A percentile compares a stretch with the other conserved stretches of the same genome.
Conservation (phyloP, 202 grass and related monocot genomes). For the Setaria viridis region DNA sequence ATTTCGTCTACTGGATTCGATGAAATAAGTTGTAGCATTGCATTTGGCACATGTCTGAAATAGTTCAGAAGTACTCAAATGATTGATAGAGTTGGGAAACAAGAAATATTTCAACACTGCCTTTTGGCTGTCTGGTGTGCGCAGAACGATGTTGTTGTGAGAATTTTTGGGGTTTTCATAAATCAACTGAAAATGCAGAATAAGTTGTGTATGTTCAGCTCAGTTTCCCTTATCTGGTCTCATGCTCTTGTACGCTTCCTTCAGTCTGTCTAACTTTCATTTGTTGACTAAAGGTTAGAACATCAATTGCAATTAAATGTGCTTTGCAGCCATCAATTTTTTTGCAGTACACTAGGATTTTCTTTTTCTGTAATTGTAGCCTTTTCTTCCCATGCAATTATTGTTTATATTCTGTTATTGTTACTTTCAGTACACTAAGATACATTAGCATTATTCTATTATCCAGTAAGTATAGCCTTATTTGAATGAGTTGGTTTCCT, state of each 20-base stretch:
- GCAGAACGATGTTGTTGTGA: neutral
- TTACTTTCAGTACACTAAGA: neutral
- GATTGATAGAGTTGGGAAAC: neutral
- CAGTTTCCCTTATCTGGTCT: neutral
- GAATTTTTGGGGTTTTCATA: neutral
- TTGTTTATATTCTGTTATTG: neutral
- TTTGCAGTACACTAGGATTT: neutral
- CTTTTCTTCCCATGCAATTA: slow-evolving; percentile 14
- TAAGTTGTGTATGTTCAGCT: neutral
- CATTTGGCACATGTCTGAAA: neutral
- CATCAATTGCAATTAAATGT: neutral
- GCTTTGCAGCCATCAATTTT: neutral
- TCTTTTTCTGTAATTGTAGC: neutral
- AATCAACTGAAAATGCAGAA: neutral
- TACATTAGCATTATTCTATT: neutral
- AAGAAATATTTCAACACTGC: neutral
- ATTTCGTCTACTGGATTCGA: neutral
- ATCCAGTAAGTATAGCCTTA: neutral
- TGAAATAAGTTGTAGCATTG: neutral
- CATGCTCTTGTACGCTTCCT: neutral
- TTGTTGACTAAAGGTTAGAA: neutral
- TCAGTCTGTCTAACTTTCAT: neutral
- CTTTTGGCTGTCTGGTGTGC: neutral
- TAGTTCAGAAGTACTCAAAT: slow-evolving; percentile 33
- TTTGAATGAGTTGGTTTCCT: slow-evolving; percentile 26